Base-by-base conservation (phyloP, 2,329 filamentous ascomycete species). In the Alternaria infectoria region DNA sequence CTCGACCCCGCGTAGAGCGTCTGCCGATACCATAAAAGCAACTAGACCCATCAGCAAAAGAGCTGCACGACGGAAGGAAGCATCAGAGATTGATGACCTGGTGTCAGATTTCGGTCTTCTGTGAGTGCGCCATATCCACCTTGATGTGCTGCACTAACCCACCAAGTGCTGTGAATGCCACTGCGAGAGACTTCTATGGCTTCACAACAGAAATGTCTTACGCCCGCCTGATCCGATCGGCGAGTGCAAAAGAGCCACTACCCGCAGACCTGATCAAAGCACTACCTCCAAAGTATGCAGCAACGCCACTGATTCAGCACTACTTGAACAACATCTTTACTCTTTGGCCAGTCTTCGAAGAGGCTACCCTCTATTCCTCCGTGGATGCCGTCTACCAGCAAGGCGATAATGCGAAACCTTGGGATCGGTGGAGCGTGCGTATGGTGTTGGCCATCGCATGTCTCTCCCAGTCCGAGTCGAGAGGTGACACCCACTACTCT, bases 41-140 rank as follows among this genome's bases (percentile, higher is more conserved):
- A 52, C 64, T 12, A 77, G 67, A 58, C 74, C 74, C 15, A 72
- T 75, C 59, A 79, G 71, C 67, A 79, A 77, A 64, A 79, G 79
- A 43, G 79, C 83, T 10, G 82, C 83, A 19, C 82, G 85, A 59
- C 81, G 84, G 21, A 87, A 85, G 68, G 95, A 97, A 78, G 91
- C 92, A 49, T 91, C 90, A 0, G 93, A 97, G 77, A 93, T 97
- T 57, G 95, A 97, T 80, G 91, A 96, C 57, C 84, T 98, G 3
- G 92, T 97, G 21, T 96, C 94, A 1, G 94, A 97, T 74, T 97
- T 98, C 84, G 94, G 94, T 57, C 95, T 93, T 74, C 82, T 97
- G 89, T 96, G 78, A 80, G 90, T 81, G 52, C 55, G 10, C 12
- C 23, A 17, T 2, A 19, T 26, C 11, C 6, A 49, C 19, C 8